Evolutionary conservation across 441 rosid genomes (phyloP).

Genomic region (Pelargonium myrrhifolium): DNA sequence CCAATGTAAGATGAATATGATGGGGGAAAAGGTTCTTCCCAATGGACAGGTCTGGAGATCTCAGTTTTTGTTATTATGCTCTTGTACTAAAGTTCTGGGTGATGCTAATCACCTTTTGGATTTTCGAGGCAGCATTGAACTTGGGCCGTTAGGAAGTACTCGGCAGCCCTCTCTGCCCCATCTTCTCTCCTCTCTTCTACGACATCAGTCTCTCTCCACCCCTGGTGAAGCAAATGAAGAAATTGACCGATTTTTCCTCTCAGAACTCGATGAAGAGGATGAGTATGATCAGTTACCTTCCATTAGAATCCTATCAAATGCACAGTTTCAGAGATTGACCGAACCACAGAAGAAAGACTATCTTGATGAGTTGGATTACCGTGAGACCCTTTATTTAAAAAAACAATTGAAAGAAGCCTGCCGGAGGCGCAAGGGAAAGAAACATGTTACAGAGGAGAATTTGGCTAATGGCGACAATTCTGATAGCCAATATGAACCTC

Average conservation of each 20-base stretch:
- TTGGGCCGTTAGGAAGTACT: slow-evolving; percentile 46
- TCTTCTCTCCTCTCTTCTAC: slow-evolving; percentile 70
- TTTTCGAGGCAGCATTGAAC: slow-evolving; percentile 52
- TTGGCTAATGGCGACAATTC: slow-evolving; percentile 23
- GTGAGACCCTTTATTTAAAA: slow-evolving; percentile 72
- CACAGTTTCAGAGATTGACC: slow-evolving; percentile 65
- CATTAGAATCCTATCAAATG: slow-evolving; percentile 64
- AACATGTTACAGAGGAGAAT: slow-evolving; percentile 33
- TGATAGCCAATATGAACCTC: slow-evolving; percentile 28
- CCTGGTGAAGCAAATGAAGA: slow-evolving; percentile 47
- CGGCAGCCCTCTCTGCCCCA: slow-evolving; percentile 79
- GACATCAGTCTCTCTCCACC: slow-evolving; percentile 42
- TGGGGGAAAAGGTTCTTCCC: slow-evolving; percentile 72
- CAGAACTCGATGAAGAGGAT: slow-evolving; percentile 54
- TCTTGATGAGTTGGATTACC: slow-evolving; percentile 81
- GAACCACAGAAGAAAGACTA: slow-evolving; percentile 64
- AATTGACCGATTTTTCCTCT: slow-evolving; percentile 39
- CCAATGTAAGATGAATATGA: slow-evolving; percentile 52
- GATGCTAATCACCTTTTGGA: slow-evolving; percentile 58
- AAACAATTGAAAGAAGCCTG: slow-evolving; percentile 74
- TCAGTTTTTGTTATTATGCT: slow-evolving; percentile 56
- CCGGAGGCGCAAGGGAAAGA: slow-evolving; percentile 37
- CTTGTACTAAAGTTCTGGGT: slow-evolving; percentile 66
- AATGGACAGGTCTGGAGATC: slow-evolving; percentile 80
- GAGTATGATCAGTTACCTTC: slow-evolving; percentile 85